phyloP scores from a whole-genome alignment of 148 eudicot genomes.

The Rhododendron vialii region DNA sequence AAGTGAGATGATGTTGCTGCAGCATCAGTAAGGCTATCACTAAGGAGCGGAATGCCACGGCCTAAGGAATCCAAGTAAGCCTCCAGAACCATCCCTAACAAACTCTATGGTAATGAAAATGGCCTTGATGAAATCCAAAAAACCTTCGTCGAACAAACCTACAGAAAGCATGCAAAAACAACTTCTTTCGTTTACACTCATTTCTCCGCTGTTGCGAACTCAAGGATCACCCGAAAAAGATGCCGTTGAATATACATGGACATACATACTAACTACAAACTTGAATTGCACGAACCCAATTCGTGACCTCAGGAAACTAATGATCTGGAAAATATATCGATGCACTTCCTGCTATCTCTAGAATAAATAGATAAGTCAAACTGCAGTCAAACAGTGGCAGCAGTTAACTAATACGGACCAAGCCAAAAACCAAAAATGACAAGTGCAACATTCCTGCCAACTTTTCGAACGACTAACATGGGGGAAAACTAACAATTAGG shows the following conservation, averaged over 20 bases:
- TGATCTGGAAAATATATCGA: neutral
- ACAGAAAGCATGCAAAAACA: neutral
- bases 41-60: conserved; percentile 12
- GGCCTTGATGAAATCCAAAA: neutral
- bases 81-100: conserved; percentile 17
- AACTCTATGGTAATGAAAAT: neutral
- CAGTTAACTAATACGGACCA: neutral
- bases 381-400: neutral
- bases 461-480: neutral
- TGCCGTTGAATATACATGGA: neutral
- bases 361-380: neutral
- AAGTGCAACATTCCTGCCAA: neutral
- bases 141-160: neutral
- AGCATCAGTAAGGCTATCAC: conserved; percentile 6
- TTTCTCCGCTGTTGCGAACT: neutral
- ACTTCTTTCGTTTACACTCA: neutral
- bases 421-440: neutral
- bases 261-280: neutral
- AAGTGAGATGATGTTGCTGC: conserved; percentile 1
- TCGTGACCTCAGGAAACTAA: neutral
- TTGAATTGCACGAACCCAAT: neutral
- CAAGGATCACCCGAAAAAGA: neutral
- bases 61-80: conserved; percentile 12
- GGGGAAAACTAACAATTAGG: neutral
- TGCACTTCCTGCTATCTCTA: neutral